Evolutionary conservation across 306 rosid genomes (phyloP).

Genomic region (Amphicarpaea edgeworthii): DNA sequence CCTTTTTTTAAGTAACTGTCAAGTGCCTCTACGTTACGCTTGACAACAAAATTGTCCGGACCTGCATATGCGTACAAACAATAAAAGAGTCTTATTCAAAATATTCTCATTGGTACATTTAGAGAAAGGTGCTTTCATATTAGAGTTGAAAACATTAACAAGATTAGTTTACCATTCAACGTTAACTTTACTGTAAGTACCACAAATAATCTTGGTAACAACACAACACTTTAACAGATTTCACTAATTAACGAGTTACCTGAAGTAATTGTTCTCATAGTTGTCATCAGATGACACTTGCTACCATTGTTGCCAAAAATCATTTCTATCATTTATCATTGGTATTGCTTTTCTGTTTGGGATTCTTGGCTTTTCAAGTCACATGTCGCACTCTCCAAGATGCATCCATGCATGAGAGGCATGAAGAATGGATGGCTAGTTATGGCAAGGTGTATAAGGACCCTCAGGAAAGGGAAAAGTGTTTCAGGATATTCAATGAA

Average conservation of each 20-base stretch:
- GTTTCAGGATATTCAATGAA: constrained; percentile 40
- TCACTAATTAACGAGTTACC: neutral
- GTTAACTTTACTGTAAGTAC: constrained; percentile 8
- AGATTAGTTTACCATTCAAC: neutral
- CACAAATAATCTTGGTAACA: neutral
- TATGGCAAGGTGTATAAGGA: too few relatives aligned
- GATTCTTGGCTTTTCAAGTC: constrained; percentile 44
- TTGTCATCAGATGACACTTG: neutral
- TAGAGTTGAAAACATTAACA: neutral
- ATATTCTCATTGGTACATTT: neutral
- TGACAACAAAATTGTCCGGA: neutral
- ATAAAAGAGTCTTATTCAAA: neutral
- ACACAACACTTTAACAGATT: neutral
- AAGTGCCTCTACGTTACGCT: too few relatives aligned
- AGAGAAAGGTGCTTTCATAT: neutral
- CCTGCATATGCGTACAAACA: neutral
- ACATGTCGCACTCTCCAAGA: constrained; percentile 53
- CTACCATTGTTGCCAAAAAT: constrained; percentile 42
- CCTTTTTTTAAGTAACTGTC: too few relatives aligned
- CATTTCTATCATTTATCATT: constrained; percentile 28
- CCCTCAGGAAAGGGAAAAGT: too few relatives aligned
- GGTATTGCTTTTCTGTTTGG: constrained; percentile 41
- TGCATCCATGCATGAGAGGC: constrained; percentile 42
- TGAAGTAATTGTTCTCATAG: neutral
- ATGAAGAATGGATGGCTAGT: too few relatives aligned